Conservation (phyloP, 257 asterid genomes). For the Euphrasia confusa region DNA sequence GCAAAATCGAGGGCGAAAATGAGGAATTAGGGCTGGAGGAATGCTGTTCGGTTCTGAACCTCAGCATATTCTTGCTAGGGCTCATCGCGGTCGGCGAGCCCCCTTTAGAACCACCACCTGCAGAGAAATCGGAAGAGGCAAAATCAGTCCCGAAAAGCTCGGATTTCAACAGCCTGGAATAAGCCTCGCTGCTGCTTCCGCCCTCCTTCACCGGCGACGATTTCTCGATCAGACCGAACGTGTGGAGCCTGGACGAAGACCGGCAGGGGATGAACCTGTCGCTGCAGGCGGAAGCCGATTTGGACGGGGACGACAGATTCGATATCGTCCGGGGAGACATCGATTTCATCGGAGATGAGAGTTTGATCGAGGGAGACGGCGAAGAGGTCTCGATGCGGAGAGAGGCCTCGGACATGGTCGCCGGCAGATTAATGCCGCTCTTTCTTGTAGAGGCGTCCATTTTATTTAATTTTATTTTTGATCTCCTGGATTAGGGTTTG, state of each 20-base stretch:
- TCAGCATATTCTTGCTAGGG: slow-evolving; percentile 83
- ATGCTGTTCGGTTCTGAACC: slow-evolving; percentile 85
- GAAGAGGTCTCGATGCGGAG: slow-evolving; percentile 19
- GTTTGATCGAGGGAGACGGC: slow-evolving; percentile 23
- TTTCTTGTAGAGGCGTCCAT: slow-evolving; percentile 61
- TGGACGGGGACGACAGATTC: slow-evolving; percentile 71
- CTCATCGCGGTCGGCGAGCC: slow-evolving; percentile 61
- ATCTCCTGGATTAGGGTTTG: too few relatives aligned
- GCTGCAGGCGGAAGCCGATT: slow-evolving; percentile 57
- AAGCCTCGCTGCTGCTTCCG: slow-evolving; percentile 48
- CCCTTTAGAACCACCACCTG: slow-evolving; percentile 49
- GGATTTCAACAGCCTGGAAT: slow-evolving; percentile 63
- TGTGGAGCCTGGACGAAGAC: slow-evolving; percentile 90
- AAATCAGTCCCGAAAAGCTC: slow-evolving; percentile 97
- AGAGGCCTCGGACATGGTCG: slow-evolving; percentile 62
- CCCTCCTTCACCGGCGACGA: slow-evolving; percentile 81
- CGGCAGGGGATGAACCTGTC: slow-evolving; percentile 97
- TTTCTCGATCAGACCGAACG: slow-evolving; percentile 86
- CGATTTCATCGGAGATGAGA: slow-evolving; percentile 69
- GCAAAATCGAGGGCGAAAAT: slow-evolving; percentile 70
- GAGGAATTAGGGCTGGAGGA: slow-evolving; percentile 78
- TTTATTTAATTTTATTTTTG: not conserved
- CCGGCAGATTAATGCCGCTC: slow-evolving; percentile 69
- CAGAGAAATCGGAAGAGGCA: slow-evolving; percentile 66
- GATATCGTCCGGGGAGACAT: slow-evolving; percentile 95